Conservation (phyloP, 2,329 filamentous ascomycete species). For the Aspergillus calidoustus region DNA sequence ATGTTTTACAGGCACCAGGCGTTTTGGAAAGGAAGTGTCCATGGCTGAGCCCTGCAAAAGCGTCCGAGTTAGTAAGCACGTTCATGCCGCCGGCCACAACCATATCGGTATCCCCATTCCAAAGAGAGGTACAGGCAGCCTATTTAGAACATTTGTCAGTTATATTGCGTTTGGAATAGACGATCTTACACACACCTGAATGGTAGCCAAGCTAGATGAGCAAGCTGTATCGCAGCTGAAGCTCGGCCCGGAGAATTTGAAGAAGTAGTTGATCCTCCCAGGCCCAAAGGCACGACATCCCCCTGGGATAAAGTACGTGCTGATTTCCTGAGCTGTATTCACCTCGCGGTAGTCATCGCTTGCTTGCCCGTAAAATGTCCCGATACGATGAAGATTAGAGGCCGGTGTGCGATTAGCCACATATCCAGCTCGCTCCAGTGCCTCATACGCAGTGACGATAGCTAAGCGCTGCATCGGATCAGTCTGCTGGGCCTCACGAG, state of each 20-base stretch:
- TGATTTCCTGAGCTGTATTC: constrained; percentile 71
- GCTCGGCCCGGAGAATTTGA: constrained; percentile 74
- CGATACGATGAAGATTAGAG: constrained; percentile 65
- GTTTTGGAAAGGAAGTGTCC: constrained; percentile 36
- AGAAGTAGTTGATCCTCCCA: constrained; percentile 73
- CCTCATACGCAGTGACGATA: constrained; percentile 75
- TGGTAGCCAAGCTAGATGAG: constrained; percentile 72
- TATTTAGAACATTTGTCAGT: neutral
- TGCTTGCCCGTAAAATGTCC: constrained; percentile 74
- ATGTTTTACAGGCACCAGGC: constrained; percentile 54
- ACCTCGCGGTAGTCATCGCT: constrained; percentile 71
- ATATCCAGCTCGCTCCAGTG: constrained; percentile 40
- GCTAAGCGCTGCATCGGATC: constrained; percentile 59
- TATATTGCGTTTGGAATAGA: neutral
- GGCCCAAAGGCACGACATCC: constrained; percentile 65
- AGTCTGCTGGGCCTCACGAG: constrained; percentile 72
- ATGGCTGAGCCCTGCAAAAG: constrained; percentile 73
- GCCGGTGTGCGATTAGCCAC: constrained; percentile 65
- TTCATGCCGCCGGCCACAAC: constrained; percentile 81
- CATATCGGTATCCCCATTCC: constrained; percentile 76
- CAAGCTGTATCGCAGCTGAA: constrained; percentile 76
- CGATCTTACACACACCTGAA: constrained; percentile 56
- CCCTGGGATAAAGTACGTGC: constrained; percentile 69
- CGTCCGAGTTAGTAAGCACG: constrained; percentile 74
- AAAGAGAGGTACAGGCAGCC: constrained; percentile 68